Evolutionary conservation across 257 asterid species (phyloP).

Genomic region (Gentiana dahurica): DNA sequence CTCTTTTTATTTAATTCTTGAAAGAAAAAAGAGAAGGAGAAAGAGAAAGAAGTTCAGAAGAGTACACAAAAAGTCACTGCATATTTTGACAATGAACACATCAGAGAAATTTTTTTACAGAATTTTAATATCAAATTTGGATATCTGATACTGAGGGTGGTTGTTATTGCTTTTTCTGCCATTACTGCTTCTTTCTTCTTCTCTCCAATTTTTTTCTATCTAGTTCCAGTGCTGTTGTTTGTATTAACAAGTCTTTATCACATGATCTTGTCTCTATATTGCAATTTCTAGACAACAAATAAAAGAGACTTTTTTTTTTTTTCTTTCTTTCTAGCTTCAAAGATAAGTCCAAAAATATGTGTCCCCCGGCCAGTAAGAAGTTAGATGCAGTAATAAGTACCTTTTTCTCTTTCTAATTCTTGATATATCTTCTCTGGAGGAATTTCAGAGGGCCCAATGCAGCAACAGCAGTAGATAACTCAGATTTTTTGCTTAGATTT

Average conservation of each 20-base stretch:
- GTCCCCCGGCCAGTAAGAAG: neutral
- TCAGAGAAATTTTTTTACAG: neutral
- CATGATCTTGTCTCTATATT: too few species aligned
- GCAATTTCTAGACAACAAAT: too few species aligned
- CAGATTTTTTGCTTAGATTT: conserved; percentile 13
- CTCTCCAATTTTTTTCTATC: too few species aligned
- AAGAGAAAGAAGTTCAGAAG: neutral
- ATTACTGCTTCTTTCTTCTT: conserved; percentile 6
- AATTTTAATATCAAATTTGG: neutral
- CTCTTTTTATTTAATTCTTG: neutral
- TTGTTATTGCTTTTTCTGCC: conserved; percentile 19
- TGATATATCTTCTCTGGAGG: conserved; percentile 14
- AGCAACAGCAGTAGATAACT: neutral
- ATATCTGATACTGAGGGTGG: conserved; percentile 2
- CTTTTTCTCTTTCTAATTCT: too few species aligned
- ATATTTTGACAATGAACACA: neutral
- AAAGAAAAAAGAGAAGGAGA: neutral
- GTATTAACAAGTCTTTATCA: too few species aligned
- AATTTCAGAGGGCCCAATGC: conserved; percentile 49
- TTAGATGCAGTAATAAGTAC: too few species aligned
- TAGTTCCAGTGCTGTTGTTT: too few species aligned
- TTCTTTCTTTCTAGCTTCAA: neutral
- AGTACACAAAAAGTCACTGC: neutral
- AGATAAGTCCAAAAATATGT: too few species aligned
- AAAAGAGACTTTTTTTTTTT: neutral